Base-by-base conservation (phyloP, 768 basidiomycete species). In the Rubroboletus pulcherrimus region DNA sequence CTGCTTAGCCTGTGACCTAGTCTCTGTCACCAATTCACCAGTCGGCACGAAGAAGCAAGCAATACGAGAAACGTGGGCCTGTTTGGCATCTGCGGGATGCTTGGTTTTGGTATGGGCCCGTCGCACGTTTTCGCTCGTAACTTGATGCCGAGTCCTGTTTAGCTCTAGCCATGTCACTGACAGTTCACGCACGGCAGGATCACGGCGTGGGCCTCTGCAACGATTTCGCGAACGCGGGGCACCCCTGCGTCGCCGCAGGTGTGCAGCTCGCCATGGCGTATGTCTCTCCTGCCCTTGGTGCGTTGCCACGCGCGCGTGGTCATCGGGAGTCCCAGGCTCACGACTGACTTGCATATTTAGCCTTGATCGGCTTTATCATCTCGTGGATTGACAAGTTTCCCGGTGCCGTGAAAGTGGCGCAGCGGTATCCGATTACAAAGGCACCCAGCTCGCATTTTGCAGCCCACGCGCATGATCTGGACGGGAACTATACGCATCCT, bases 201-300 rank as follows among this genome's bases (percentile, higher is more conserved):
- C 26, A 10, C 14, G 50, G 54, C 12, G 5, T 47, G n/a, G 57
- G 53, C 35, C 63, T 74, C 29, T 71, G 70, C 60, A 54, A 54
- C 5, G 72, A 76, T 49, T 71, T 76, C 21, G 57, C 57, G 37
- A 54, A 60, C 1, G 34, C 61, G 12, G 33, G 45, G 0, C 50
- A 66, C 52, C 53, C 70, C 5, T 69, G 70, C 29, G 43, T 56
- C 14, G 51, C 51, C 12, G 67, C 67, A 2, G 52, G 58, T 12
- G 59, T 63, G 3, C 57, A 73, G 4, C 58, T 73, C 26, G 59
- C 52, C 21, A 30, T 75, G 55, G 70, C 71, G 17, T 76, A 71
- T 30, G 37, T 67, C n/a, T 49, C 65, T 11, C 55, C 67, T 17
- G 29, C 62, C 40, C 37, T 62, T 34, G 66, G 75, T 76, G 53